A percentile compares a stretch with the other conserved stretches of the same genome.
Conservation (phyloP, 202 grass and related monocot species). For the Panicum virgatum region DNA sequence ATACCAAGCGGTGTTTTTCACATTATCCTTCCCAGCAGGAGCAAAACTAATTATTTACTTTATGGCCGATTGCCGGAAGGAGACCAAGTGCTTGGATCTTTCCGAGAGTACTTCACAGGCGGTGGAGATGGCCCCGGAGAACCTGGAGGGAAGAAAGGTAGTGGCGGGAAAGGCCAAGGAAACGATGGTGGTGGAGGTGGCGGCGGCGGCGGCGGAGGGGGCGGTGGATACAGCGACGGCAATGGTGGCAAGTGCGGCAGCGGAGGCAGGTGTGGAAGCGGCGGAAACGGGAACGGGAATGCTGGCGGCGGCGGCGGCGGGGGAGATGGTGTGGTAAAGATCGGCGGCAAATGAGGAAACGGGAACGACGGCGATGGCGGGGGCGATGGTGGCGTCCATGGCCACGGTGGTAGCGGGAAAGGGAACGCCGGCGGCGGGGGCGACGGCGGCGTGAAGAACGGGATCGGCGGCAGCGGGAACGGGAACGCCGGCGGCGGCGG, state of each 20-base stretch:
- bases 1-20: neutral
- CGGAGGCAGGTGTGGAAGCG: conserved; percentile 40
- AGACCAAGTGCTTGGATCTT: conserved; percentile 49
- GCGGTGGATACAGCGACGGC: conserved; percentile 38
- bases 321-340: conserved; percentile 48
- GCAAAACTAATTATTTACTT: conserved; percentile 1
- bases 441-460: conserved; percentile 50
- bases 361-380: conserved; percentile 3
- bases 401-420: conserved; percentile 38
- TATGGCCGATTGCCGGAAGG: conserved; percentile 31
- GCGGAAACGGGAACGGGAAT: conserved; percentile 40
- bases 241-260: conserved; percentile 45
- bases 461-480: conserved; percentile 51
- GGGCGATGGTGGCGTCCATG: conserved; percentile 33
- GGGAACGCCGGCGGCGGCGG: conserved; percentile 48
- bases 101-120: conserved; percentile 15
- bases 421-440: conserved; percentile 49
- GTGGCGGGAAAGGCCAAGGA: conserved; percentile 57
- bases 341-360: conserved; percentile 41
- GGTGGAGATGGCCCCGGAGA: conserved; percentile 48
- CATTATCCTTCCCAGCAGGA: neutral
- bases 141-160: conserved; percentile 51
- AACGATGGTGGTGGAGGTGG: conserved; percentile 51
- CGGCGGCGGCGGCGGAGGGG: conserved; percentile 45
- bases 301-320: conserved; percentile 36